phyloP scores from a whole-genome alignment of 352 stramenopile genomes.

The Aphanomyces invadans region DNA sequence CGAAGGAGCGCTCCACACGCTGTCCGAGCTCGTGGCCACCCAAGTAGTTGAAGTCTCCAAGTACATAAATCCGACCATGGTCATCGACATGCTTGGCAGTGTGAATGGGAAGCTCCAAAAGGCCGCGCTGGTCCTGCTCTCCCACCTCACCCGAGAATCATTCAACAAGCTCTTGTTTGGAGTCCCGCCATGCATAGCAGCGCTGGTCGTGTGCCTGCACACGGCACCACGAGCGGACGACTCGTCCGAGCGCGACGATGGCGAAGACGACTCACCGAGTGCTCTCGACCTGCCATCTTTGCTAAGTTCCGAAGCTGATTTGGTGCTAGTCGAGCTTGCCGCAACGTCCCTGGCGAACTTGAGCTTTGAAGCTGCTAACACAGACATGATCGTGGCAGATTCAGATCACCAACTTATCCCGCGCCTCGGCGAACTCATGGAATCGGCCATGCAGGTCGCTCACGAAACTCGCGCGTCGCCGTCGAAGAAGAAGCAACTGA shows the following conservation, averaged over 20 bases:
- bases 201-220: conserved; percentile 40
- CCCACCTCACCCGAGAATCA: conserved; percentile 62
- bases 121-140: conserved; percentile 43
- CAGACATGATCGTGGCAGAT: conserved; percentile 34
- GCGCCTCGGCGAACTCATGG: conserved; percentile 23
- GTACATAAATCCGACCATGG: conserved; percentile 47
- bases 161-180: conserved; percentile 75
- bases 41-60: conserved; percentile 67
- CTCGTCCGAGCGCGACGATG: neutral
- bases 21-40: conserved; percentile 58
- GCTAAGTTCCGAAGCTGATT: conserved; percentile 31
- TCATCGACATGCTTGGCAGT: conserved; percentile 55
- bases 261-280: neutral
- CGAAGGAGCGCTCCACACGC: conserved; percentile 58
- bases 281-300: conserved; percentile 1
- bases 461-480: neutral
- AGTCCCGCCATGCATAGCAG: conserved; percentile 43
- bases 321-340: conserved; percentile 54
- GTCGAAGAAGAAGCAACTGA: conserved; percentile 19
- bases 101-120: conserved; percentile 50
- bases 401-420: neutral
- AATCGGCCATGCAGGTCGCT: conserved; percentile 4
- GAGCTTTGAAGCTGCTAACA: conserved; percentile 46
- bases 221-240: conserved; percentile 25
- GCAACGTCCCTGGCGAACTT: conserved; percentile 59